A percentile compares a stretch with the other conserved stretches of the same genome.
phyloP scores from a whole-genome alignment of 257 asterid species.

The Craterostigma plantagineum region DNA sequence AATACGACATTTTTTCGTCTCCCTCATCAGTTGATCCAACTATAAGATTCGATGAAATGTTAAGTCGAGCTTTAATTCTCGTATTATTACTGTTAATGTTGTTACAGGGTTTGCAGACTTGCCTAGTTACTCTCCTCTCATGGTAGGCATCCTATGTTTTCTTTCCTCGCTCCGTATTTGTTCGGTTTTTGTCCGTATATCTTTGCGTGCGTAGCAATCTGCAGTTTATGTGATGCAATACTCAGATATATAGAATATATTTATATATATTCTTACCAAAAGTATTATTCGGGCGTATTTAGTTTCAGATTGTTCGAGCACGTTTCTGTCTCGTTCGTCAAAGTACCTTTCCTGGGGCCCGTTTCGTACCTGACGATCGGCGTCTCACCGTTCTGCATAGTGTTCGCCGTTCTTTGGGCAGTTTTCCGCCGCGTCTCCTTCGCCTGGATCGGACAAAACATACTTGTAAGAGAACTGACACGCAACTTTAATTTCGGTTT shows the following conservation, averaged over 20 bases:
- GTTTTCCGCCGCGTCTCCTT: constrained; percentile 53
- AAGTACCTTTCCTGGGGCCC: constrained; percentile 77
- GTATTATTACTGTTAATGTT: not conserved
- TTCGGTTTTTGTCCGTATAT: too few relatives aligned
- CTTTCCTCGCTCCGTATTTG: too few relatives aligned
- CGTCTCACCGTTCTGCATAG: constrained; percentile 80
- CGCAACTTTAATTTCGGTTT: too few relatives aligned
- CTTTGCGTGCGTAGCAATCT: too few relatives aligned
- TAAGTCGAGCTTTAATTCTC: too few relatives aligned
- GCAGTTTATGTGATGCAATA: too few relatives aligned
- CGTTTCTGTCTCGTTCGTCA: constrained; percentile 47
- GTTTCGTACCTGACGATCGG: constrained; percentile 70
- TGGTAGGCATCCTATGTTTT: constrained; percentile 34
- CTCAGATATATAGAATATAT: too few relatives aligned
- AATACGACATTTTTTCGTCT: too few relatives aligned
- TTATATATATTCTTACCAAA: too few relatives aligned
- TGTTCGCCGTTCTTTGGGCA: constrained; percentile 87
- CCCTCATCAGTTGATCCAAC: too few relatives aligned
- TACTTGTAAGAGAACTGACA: constrained; percentile 52
- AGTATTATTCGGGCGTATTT: constrained; percentile 9
- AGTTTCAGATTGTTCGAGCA: constrained; percentile 91
- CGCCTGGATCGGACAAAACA: constrained; percentile 99
- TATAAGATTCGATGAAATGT: too few relatives aligned
- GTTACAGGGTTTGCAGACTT: constrained; percentile 80
- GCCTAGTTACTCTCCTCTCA: constrained; percentile 76